A percentile compares a stretch with the other conserved stretches of the same genome.
These are phyloP conservation scores for Acacia confusa DNA, from an alignment of 306 rosid genomes.

Conservation along the genomic window DNA sequence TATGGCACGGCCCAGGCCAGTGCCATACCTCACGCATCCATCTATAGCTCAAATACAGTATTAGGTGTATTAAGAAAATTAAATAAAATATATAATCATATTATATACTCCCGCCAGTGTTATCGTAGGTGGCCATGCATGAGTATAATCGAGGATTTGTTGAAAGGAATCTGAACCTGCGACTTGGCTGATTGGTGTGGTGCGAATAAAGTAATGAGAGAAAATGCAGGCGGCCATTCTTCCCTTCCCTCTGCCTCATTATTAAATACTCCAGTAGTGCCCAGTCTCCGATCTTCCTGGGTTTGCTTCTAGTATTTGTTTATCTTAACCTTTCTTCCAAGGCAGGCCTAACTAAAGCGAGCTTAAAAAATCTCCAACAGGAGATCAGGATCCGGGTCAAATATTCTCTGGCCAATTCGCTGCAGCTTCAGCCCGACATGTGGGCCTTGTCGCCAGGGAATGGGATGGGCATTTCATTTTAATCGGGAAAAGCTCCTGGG, in stretches of 20 bases:
- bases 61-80: too few relatives aligned
- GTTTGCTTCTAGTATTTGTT: neutral
- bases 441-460: neutral
- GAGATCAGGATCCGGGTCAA: neutral
- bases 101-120: too few relatives aligned
- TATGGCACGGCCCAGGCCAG: too few relatives aligned
- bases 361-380: too few relatives aligned
- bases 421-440: conserved; percentile 8
- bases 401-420: neutral
- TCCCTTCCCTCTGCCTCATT: neutral
- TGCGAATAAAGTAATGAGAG: neutral
- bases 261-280: neutral
- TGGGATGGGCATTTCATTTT: neutral
- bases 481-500: neutral
- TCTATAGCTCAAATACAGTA: too few relatives aligned
- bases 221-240: neutral
- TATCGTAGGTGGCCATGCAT: too few relatives aligned
- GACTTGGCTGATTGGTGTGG: neutral
- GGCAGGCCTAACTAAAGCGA: neutral
- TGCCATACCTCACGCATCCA: too few relatives aligned
- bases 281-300: neutral
- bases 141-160: too few relatives aligned
- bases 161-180: neutral
- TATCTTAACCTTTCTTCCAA: neutral
- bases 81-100: too few relatives aligned